Evolutionary conservation across 768 basidiomycete species (phyloP).

Genomic region (Scleroderma bovista): DNA sequence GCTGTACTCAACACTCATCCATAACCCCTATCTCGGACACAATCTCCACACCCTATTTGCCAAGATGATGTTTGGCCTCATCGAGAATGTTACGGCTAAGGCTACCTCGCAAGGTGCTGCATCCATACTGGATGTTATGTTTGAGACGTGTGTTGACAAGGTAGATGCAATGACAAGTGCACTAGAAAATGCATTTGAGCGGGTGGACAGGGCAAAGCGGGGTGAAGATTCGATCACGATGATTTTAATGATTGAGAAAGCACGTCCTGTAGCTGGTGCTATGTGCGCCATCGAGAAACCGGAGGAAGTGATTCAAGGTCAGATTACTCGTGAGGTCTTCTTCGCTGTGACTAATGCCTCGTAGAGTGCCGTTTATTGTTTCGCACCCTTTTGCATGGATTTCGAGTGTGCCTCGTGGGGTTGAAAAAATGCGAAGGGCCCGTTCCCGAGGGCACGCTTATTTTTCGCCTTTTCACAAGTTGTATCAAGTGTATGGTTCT

Average conservation of each 20-base stretch:
- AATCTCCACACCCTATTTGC: constrained; percentile 86
- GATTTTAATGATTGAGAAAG: constrained; percentile 71
- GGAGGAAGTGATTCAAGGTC: constrained; percentile 78
- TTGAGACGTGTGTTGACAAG: constrained; percentile 81
- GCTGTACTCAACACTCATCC: constrained; percentile 82
- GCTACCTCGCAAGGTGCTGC: constrained; percentile 65
- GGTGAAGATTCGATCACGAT: constrained; percentile 41
- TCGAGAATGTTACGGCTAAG: constrained; percentile 77
- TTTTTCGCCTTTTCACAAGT: constrained; percentile 83
- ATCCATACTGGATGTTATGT: constrained; percentile 64
- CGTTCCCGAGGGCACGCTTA: constrained; percentile 77
- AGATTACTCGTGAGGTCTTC: constrained; percentile 15
- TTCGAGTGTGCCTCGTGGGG: constrained; percentile 70
- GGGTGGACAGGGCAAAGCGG: constrained; percentile 40
- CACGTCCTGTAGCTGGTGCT: constrained; percentile 75
- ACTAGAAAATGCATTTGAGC: constrained; percentile 42
- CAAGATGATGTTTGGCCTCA: constrained; percentile 87
- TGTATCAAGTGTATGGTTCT: constrained; percentile 80
- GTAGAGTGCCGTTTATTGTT: constrained; percentile 83
- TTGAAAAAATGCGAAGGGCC: constrained; percentile 78
- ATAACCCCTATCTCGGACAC: constrained; percentile 77
- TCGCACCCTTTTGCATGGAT: constrained; percentile 83
- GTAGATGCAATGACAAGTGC: constrained; percentile 74
- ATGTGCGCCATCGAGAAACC: constrained; percentile 76
- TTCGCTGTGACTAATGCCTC: constrained; percentile 2